A percentile compares a stretch with the other conserved stretches of the same genome.
phyloP scores from a whole-genome alignment of 2,329 filamentous ascomycete genomes.

The Aspergillus sp. region DNA sequence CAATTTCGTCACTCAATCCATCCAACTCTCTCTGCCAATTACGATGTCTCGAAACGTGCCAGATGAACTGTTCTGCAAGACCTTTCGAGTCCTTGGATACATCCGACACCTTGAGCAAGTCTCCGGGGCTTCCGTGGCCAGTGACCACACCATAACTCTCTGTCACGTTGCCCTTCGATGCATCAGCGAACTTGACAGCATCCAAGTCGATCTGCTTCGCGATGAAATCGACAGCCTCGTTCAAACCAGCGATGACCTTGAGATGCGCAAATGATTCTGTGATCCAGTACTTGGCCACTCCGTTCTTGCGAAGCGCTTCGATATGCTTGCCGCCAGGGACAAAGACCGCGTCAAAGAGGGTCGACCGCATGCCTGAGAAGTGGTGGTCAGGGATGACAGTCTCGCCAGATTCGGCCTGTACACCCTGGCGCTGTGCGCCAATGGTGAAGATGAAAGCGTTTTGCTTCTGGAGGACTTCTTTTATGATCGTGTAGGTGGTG shows the following conservation, averaged over 20 bases:
- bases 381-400: constrained; percentile 65
- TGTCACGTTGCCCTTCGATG: constrained; percentile 8
- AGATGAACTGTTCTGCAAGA: constrained; percentile 65
- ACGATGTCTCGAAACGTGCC: constrained; percentile 62
- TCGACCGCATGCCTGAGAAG: constrained; percentile 68
- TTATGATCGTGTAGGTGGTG: constrained; percentile 58
- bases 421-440: constrained; percentile 57
- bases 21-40: constrained; percentile 71
- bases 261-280: constrained; percentile 75
- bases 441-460: constrained; percentile 68
- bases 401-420: constrained; percentile 56
- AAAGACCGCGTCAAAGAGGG: constrained; percentile 74
- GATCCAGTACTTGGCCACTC: constrained; percentile 68
- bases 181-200: constrained; percentile 19
- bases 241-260: constrained; percentile 68
- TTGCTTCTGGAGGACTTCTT: constrained; percentile 55
- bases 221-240: constrained; percentile 35
- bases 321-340: constrained; percentile 64
- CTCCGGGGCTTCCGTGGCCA: constrained; percentile 16
- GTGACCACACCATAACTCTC: constrained; percentile 33
- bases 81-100: constrained; percentile 60
- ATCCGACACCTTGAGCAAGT: constrained; percentile 33
- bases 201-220: constrained; percentile 21
- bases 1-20: constrained; percentile 60
- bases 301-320: constrained; percentile 58